Base-by-base conservation (phyloP, 306 rosid species). In the Acmispon strigosus region DNA sequence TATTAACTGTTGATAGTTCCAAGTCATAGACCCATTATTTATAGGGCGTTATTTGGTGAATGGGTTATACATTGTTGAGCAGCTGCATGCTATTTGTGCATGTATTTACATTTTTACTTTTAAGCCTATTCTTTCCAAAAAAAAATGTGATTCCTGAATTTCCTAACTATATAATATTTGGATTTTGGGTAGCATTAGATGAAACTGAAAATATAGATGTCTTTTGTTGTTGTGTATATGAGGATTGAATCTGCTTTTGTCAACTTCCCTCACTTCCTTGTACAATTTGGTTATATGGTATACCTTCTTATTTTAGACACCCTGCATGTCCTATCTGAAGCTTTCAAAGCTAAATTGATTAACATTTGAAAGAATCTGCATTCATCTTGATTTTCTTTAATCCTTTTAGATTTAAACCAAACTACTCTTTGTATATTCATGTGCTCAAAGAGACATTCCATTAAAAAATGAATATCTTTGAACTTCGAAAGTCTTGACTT, bases 221-320 rank as follows among this genome's bases (percentile, higher is more conserved):
- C 51, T 27, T 22, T 11, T 18, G 32, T 4, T 27, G 32, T 27
- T 27, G 32, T 27, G 47, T 48, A 74, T 62, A 14, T 14, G 44
- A 22, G 62, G 64, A 37, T 56, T 0, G 12, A 69, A 47, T 11
- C 53, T 39, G 34, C 15, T 27, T 9, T 44, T 49, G n/a, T 70
- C 59, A 27, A 70, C 57, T 57, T 65, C 24, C 6, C 34, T 41
- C 10, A 20, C 22, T 19, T 70, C 24, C 29, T 47, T 14, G 29
- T 62, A 57, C 62, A 56, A 34, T 80, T 70, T 56, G 69, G 36
- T 64, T n/a, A n/a, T n/a, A n/a, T n/a, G n/a, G n/a, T 49, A 54
- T 59, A 11, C 13, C 59, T 34, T 66, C 24, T 44, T 32, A 47
- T 45, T 34, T 56, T 58, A 37, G 63, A 52, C 10, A 14, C 13